These are phyloP conservation scores for Dissoconium aciculare DNA, from an alignment of 2,329 filamentous ascomycete species.

Conservation along the genomic window DNA sequence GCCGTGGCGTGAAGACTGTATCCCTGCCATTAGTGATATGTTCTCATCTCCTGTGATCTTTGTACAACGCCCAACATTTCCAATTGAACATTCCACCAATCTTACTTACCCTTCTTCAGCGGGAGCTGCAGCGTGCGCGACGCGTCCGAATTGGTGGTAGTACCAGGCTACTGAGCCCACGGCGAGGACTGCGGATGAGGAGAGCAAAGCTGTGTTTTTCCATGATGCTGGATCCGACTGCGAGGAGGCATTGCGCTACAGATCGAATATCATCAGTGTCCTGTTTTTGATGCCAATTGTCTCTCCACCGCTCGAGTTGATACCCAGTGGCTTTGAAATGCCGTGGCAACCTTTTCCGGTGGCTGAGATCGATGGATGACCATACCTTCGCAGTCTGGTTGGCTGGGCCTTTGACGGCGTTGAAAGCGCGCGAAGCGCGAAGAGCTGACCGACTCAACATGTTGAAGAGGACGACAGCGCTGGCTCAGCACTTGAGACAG, in stretches of 20 bases:
- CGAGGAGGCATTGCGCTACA: conserved; percentile 50
- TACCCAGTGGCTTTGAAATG: no score
- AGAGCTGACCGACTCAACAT: conserved; percentile 92
- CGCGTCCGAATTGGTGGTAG: conserved; percentile 86
- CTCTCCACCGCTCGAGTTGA: no score
- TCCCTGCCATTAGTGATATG: conserved; percentile 7
- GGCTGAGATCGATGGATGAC: conserved; percentile 7
- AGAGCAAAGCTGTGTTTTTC: conserved; percentile 73
- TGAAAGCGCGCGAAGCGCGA: conserved; percentile 76
- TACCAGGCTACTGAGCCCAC: conserved; percentile 91
- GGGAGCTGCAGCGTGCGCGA: conserved; percentile 76
- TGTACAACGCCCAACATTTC: conserved; percentile 16
- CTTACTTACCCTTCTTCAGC: conserved; percentile 87
- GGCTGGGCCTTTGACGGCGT: conserved; percentile 54
- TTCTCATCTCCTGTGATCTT: conserved; percentile 10
- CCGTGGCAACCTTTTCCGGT: no score
- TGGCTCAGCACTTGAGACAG: conserved; percentile 21
- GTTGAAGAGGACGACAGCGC: conserved; percentile 29
- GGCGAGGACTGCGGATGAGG: conserved; percentile 72
- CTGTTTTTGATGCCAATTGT: no score
- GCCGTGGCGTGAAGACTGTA: conserved; percentile 73
- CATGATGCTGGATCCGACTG: conserved; percentile 55
- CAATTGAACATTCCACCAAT: conserved; percentile 1
- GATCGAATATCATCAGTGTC: conserved; percentile 5
- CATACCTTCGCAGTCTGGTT: conserved; percentile 33